Conservation (phyloP, 495 filamentous ascomycete genomes). For the Neohortaea acidophila region DNA sequence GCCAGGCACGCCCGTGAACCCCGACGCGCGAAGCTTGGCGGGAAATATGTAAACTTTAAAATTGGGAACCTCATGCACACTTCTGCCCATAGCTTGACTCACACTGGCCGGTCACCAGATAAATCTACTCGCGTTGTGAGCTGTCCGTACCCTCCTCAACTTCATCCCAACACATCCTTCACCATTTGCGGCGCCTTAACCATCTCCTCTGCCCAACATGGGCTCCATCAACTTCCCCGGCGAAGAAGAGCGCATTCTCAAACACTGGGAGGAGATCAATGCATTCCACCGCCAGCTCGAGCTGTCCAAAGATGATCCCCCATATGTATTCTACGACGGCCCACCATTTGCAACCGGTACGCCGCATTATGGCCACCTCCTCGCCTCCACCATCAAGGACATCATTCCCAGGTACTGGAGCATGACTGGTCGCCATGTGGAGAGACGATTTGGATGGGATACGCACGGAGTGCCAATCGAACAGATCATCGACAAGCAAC, state of each 20-base stretch:
- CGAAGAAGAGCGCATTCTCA: slow-evolving; percentile 70
- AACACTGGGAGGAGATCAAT: slow-evolving; percentile 75
- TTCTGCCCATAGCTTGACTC: too few species aligned
- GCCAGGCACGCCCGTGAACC: too few species aligned
- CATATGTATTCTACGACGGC: slow-evolving; percentile 68
- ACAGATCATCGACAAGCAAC: slow-evolving; percentile 96
- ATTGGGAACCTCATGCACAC: too few species aligned
- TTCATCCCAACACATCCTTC: too few species aligned
- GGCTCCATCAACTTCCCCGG: slow-evolving; percentile 75
- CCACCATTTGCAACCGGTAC: slow-evolving; percentile 55
- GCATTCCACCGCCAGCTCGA: slow-evolving; percentile 69
- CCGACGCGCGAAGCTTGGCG: too few species aligned
- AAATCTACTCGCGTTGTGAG: too few species aligned
- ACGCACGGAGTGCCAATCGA: slow-evolving; percentile 94
- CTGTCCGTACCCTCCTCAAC: too few species aligned
- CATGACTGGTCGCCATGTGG: slow-evolving; percentile 87
- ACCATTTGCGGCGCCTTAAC: too few species aligned
- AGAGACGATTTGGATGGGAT: slow-evolving; percentile 65
- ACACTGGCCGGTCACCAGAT: too few species aligned
- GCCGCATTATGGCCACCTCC: slow-evolving; percentile 90
- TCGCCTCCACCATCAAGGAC: slow-evolving; percentile 95
- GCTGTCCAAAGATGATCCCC: slow-evolving; percentile 53
- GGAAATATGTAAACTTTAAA: too few species aligned
- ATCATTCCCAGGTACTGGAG: slow-evolving; percentile 95
- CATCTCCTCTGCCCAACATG: slow-evolving; percentile 12